These are phyloP conservation scores for Comarum palustre DNA, from an alignment of 306 rosid species.

Conservation along the genomic window DNA sequence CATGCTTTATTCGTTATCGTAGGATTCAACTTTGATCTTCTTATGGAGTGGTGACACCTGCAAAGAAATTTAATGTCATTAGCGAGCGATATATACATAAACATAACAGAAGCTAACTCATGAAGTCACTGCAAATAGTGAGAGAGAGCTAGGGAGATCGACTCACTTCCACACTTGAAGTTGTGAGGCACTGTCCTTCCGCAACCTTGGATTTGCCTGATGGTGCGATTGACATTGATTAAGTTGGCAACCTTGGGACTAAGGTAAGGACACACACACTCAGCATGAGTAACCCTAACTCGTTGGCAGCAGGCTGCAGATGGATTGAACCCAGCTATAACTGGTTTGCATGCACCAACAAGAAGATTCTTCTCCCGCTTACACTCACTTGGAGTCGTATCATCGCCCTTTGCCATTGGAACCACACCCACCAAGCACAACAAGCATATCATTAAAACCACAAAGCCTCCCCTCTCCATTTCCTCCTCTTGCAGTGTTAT, in stretches of 20 bases:
- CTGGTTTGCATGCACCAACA: slow-evolving; percentile 16
- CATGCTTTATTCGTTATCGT: not conserved
- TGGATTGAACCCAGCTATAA: slow-evolving; percentile 16
- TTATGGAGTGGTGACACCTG: slow-evolving; percentile 1
- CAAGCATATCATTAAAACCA: slow-evolving; percentile 9
- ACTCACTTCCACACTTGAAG: slow-evolving; percentile 31
- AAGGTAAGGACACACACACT: slow-evolving; percentile 23
- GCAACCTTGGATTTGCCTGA: slow-evolving; percentile 23
- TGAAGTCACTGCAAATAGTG: not conserved
- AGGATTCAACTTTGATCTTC: not conserved
- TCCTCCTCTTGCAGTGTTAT: not conserved
- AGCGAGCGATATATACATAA: not conserved
- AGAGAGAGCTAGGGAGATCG: not conserved
- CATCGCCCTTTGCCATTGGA: not conserved
- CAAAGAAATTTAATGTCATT: not conserved
- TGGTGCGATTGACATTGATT: slow-evolving; percentile 21
- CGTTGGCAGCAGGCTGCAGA: slow-evolving; percentile 25
- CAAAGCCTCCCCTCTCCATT: not conserved
- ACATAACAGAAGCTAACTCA: not conserved
- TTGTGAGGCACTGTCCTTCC: slow-evolving; percentile 28
- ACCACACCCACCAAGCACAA: not conserved
- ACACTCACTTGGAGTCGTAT: slow-evolving; percentile 25
- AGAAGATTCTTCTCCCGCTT: slow-evolving; percentile 6
- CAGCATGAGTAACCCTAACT: slow-evolving; percentile 14
- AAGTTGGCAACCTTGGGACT: slow-evolving; percentile 15